Base-by-base conservation (phyloP, 2,329 filamentous ascomycete genomes). In the Pyrenochaeta sp. region DNA sequence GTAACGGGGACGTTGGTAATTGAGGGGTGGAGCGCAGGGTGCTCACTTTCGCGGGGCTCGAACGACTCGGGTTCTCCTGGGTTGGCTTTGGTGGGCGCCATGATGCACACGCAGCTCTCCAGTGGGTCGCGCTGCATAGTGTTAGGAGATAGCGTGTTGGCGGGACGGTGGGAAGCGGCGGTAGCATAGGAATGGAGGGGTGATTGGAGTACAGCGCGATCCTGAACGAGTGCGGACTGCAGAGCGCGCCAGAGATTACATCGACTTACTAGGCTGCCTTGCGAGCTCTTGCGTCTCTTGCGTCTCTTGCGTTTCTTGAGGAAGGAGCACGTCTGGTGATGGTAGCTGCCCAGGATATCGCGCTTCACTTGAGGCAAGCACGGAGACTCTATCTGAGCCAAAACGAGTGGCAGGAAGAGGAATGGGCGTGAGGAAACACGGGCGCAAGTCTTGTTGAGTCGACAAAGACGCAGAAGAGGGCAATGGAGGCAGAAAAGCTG, bases 1-100 rank as follows among this genome's bases (percentile, higher is more conserved):
- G 80, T 81, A 50, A 82, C 80, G 12, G 79, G 79, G 15, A 80
- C 73, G 12, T 66, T 67, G 47, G 74, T 80, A 54, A 79, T 61
- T 39, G 69, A 73, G 50, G 75, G 71, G 22, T 78, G 70, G 30
- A 80, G 74, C 5, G 78, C 79, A 30, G 78, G 79, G 70, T 80
- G 77, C 27, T 72, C 67, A 40, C 69, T 68, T 28, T 63, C 52
- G 34, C 62, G 56, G n/a, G 67, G 63, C 40, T 72, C 71, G 54
- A 72, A 67, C 27, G 66, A 54, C 43, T 68, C 68, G 19, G 66
- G 64, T 15, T 57, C 47, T 43, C 51, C 56, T 39, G 58, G 58
- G 34, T 58, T 58, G 49, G 64, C 49, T 56, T 67, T 64, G 3
- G 68, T 66, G 44, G 66, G 59, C 39, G 68, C 62, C 72, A 75